Conservation (phyloP, 2,329 filamentous ascomycete species). For the Ascocoryne sarcoides region DNA sequence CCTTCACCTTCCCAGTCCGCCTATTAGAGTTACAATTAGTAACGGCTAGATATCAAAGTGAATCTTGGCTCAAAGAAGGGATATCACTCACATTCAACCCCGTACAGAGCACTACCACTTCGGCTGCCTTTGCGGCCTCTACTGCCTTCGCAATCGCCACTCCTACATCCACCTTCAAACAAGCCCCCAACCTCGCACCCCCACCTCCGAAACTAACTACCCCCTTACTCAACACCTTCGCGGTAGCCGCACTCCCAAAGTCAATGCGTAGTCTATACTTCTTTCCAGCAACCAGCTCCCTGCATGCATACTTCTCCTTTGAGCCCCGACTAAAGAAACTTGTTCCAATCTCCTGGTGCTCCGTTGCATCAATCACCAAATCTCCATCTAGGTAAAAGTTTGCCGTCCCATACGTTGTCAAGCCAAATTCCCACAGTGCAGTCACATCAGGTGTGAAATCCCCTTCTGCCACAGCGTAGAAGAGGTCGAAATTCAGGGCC, state of each 20-base stretch:
- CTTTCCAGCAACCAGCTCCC: conserved; percentile 23
- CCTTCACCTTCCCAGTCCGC: conserved; percentile 32
- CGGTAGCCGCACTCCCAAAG: conserved; percentile 50
- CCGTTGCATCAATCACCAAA: conserved; percentile 28
- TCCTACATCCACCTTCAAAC: conserved; percentile 45
- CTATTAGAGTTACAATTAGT: conserved; percentile 45
- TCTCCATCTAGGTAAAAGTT: conserved; percentile 29
- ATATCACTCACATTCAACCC: conserved; percentile 51
- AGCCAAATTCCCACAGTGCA: conserved; percentile 28
- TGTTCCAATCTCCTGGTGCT: conserved; percentile 29
- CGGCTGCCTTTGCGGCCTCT: conserved; percentile 54
- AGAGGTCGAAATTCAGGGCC: conserved; percentile 20
- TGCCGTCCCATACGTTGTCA: conserved; percentile 30
- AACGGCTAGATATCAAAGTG: conserved; percentile 40
- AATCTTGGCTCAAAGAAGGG: background rate
- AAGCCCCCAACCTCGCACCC: conserved; percentile 53
- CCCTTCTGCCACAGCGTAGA: conserved; percentile 30
- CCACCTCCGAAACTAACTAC: conserved; percentile 47
- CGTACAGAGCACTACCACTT: conserved; percentile 68
- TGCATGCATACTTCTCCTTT: conserved; percentile 24
- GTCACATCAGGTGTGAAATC: conserved; percentile 17
- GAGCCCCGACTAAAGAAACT: conserved; percentile 33
- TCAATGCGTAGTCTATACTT: conserved; percentile 27
- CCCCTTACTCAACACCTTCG: conserved; percentile 40
- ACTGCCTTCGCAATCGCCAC: conserved; percentile 59